Base-by-base conservation (phyloP, 2,329 filamentous ascomycete species). In the Aspergillus sp. region DNA sequence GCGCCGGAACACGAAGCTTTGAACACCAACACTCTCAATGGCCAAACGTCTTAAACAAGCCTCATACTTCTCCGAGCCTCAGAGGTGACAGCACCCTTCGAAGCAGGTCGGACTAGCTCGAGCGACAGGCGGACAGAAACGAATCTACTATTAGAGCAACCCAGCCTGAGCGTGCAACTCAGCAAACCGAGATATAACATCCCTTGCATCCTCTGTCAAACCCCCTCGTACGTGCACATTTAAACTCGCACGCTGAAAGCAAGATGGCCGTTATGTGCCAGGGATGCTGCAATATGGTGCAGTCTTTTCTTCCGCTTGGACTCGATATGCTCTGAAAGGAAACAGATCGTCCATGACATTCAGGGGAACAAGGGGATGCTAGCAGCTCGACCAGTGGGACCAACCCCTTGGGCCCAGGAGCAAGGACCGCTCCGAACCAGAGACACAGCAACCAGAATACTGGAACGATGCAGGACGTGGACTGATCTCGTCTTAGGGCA, bases 361-460 rank as follows among this genome's bases (percentile, higher is more conserved):
- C 11, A 13, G 34, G 34, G 6, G 34, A 41, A 41, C 43, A 19
- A 30, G 28, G 25, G 47, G 19, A 41, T 41, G 53, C n/a, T 22
- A 28, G 22, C 54, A n/a, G 11, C 13, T 50, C 28, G 22, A 57
- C 54, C 46, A 43, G 15, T 48, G 54, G 47, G 17, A 43, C 31
- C 30, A 30, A 38, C 46, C 19, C 19, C 7, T 9, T 57, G 46
- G 54, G 50, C 54, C 31, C 46, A 57, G 22, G 54, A 57, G 34
- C 46, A 57, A 57, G 54, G 54, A 57, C 46, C 54, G 54, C 46
- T 45, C 54, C 54, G 54, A 57, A 50, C 54, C 54, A 38, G 19
- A 43, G 9, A 41, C 54, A 22, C 17, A n/a, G 19, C 19, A 7
- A 22, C 19, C 25, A 49, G 28, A 25, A 25, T 43, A 25, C n/a